Conservation (phyloP, 2,329 filamentous ascomycete species). For the Kalmusia sp. region DNA sequence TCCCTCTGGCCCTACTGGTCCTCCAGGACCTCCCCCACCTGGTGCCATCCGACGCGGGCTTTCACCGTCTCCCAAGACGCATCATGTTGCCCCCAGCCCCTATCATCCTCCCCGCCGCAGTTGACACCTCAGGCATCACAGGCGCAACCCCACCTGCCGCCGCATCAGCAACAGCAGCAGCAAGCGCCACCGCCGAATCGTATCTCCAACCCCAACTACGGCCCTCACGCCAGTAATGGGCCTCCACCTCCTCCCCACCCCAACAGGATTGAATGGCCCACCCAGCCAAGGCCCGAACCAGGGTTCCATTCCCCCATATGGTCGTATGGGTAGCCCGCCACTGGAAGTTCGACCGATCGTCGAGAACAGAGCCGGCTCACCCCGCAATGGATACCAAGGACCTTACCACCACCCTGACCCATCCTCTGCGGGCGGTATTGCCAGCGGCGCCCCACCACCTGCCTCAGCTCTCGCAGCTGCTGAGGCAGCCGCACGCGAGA, state of each 20-base stretch:
- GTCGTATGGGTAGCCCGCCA: constrained; percentile 75
- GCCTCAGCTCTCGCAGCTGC: constrained; percentile 71
- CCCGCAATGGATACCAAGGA: constrained; percentile 84
- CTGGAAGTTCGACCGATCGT: constrained; percentile 82
- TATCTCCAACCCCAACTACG: constrained; percentile 57
- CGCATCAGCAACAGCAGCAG: constrained; percentile 31
- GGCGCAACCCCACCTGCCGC: constrained; percentile 51
- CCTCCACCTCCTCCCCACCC: constrained; percentile 68
- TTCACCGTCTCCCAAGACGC: constrained; percentile 67
- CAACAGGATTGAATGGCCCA: constrained; percentile 56
- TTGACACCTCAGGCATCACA: constrained; percentile 61
- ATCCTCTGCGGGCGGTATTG: constrained; percentile 65
- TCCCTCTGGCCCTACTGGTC: constrained; percentile 48
- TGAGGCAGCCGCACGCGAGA: constrained; percentile 70
- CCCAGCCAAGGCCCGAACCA: constrained; percentile 57
- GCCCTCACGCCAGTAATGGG: constrained; percentile 49
- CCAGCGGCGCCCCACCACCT: constrained; percentile 71
- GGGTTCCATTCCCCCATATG: constrained; percentile 70
- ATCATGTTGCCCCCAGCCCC: constrained; percentile 59
- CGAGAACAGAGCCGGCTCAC: constrained; percentile 89
- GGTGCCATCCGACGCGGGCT: constrained; percentile 57
- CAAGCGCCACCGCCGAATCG: constrained; percentile 50
- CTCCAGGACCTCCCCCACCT: constrained; percentile 49
- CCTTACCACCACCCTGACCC: constrained; percentile 79
- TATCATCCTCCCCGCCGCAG: constrained; percentile 55